Percentiles rank a stretch among this genome's conserved stretches.
Conservation (phyloP, 2,329 filamentous ascomycete genomes). For the Neodidymelliopsis sp. region DNA sequence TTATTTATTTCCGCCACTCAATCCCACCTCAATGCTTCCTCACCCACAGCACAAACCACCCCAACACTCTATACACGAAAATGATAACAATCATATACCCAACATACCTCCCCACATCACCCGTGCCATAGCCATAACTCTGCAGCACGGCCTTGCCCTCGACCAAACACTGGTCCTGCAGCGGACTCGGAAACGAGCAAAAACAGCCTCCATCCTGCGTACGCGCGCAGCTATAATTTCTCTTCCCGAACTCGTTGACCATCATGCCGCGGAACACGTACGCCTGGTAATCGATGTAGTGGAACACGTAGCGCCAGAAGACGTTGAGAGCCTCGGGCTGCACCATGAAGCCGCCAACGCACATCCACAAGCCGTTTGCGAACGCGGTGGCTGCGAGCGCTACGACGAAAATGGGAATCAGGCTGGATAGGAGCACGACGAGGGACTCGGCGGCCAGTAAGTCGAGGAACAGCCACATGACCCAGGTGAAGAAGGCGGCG, state of each 20-base stretch:
- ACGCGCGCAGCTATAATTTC: constrained; percentile 68
- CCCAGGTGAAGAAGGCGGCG: constrained; percentile 75
- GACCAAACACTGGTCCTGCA: constrained; percentile 72
- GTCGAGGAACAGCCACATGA: constrained; percentile 87
- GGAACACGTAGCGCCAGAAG: constrained; percentile 87
- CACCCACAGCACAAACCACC: constrained; percentile 66
- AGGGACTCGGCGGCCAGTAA: constrained; percentile 82
- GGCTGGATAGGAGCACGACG: constrained; percentile 75
- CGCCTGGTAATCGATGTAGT: constrained; percentile 86
- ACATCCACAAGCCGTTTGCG: constrained; percentile 91
- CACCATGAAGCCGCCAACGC: constrained; percentile 82
- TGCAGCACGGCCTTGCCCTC: constrained; percentile 73
- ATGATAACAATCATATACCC: constrained; percentile 82
- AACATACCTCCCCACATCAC: constrained; percentile 71
- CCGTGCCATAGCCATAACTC: constrained; percentile 72
- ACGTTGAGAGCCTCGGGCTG: constrained; percentile 74
- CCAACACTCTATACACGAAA: constrained; percentile 73
- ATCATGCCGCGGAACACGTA: constrained; percentile 95
- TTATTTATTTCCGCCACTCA: no score
- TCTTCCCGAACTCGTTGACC: constrained; percentile 80
- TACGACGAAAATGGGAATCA: constrained; percentile 82
- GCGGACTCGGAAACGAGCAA: constrained; percentile 74
- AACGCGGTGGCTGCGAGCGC: constrained; percentile 82
- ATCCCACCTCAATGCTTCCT: constrained; percentile 42
- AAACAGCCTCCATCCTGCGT: constrained; percentile 55